These are phyloP conservation scores for Penicillium taxi DNA, from an alignment of 495 filamentous ascomycete species.

Conservation along the genomic window DNA sequence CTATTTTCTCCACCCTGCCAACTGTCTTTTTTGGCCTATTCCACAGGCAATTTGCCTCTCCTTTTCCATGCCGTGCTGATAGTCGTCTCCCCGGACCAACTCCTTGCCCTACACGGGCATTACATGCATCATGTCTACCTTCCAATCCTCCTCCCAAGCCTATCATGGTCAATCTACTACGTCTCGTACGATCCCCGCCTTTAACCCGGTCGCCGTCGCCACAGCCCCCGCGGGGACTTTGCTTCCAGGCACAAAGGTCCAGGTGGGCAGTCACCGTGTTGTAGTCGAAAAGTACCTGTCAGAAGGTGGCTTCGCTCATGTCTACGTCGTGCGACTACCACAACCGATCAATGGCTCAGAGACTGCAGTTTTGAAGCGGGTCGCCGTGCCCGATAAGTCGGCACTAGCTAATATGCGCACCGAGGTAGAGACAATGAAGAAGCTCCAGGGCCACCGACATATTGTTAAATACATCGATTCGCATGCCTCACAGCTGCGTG, in stretches of 20 bases:
- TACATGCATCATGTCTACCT: conserved; percentile 29
- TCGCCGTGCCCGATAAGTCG: conserved; percentile 95
- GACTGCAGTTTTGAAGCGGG: conserved; percentile 84
- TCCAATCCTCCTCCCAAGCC: conserved; percentile 19
- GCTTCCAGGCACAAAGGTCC: conserved; percentile 86
- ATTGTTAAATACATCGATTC: conserved; percentile 98
- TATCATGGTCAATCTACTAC: conserved; percentile 27
- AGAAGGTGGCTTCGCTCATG: conserved; percentile 96
- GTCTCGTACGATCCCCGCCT: conserved; percentile 27
- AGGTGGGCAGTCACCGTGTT: conserved; percentile 85
- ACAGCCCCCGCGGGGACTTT: conserved; percentile 81
- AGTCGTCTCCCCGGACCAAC: conserved; percentile 6
- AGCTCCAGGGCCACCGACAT: conserved; percentile 86
- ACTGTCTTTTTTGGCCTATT: conserved; percentile 22
- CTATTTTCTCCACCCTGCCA: conserved; percentile 17
- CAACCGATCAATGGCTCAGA: conserved; percentile 72
- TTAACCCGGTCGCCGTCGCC: conserved; percentile 32
- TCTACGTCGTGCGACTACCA: conserved; percentile 87
- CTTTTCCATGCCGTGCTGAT: conserved; percentile 22
- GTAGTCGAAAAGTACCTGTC: conserved; percentile 98
- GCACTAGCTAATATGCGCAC: conserved; percentile 91
- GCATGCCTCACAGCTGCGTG: conserved; percentile 86
- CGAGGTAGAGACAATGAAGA: conserved; percentile 99
- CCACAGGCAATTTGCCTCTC: conserved; percentile 15
- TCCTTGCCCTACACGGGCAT: conserved; percentile 23